Conservation (phyloP, 2,329 filamentous ascomycete genomes). For the Fusarium verticillioides region DNA sequence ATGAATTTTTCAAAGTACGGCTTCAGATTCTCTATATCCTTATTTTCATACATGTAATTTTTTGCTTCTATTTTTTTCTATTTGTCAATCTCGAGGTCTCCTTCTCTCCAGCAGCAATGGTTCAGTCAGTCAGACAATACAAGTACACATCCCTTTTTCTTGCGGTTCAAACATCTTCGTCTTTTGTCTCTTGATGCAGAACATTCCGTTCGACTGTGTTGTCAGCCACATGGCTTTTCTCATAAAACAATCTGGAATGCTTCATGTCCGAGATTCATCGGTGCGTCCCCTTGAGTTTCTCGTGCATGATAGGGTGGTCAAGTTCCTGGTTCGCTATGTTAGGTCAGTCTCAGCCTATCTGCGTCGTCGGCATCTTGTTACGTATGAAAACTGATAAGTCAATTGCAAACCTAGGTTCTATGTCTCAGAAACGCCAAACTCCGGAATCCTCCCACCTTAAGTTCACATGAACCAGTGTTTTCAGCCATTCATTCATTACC, state of each 20-base stretch:
- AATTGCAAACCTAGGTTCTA: conserved; percentile 11
- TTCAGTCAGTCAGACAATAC: conserved; percentile 46
- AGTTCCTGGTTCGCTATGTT: neutral
- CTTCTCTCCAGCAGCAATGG: conserved; percentile 44
- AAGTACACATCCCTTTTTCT: conserved; percentile 36
- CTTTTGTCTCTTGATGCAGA: conserved; percentile 7
- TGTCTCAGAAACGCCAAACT: conserved; percentile 26
- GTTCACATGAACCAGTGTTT: neutral
- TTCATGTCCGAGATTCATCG: neutral
- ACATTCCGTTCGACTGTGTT: conserved; percentile 20
- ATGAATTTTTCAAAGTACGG: conserved; percentile 43
- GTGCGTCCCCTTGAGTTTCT: neutral
- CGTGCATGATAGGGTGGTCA: neutral
- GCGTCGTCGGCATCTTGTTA: neutral
- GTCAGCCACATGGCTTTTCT: conserved; percentile 22
- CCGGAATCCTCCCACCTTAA: conserved; percentile 1
- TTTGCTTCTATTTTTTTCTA: conserved; percentile 33
- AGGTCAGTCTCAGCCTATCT: conserved; percentile 10
- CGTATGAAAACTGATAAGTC: conserved; percentile 18
- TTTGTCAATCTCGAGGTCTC: conserved; percentile 40
- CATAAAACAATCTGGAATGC: conserved; percentile 25
- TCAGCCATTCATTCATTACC: neutral
- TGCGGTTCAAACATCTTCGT: conserved; percentile 20
- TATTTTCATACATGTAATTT: conserved; percentile 48
- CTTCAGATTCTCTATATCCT: conserved; percentile 46